These are phyloP conservation scores for Saksenaea vasiformis DNA, from an alignment of 371 early-diverging fungal species.

Conservation along the genomic window DNA sequence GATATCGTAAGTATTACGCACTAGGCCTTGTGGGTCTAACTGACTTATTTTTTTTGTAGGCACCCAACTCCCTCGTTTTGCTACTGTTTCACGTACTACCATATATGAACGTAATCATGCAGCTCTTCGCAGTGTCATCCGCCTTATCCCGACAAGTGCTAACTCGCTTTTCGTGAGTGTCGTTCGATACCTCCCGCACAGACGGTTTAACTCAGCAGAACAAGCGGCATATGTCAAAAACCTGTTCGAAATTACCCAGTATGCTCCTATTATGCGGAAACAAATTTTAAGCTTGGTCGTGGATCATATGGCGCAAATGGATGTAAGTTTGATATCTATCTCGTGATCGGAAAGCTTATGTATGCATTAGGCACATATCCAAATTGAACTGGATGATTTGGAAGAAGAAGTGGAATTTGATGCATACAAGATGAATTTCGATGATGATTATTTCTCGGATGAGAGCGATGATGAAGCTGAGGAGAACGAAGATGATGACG, in stretches of 20 bases:
- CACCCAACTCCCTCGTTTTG: conserved; percentile 22
- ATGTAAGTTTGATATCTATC: conserved; percentile 55
- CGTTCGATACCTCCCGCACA: conserved; percentile 76
- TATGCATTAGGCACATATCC: conserved; percentile 76
- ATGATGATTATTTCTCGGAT: conserved; percentile 47
- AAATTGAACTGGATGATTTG: conserved; percentile 89
- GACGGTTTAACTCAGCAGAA: conserved; percentile 59
- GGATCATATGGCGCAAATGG: conserved; percentile 84
- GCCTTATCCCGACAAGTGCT: conserved; percentile 79
- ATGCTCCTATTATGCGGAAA: conserved; percentile 75
- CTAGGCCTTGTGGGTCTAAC: background rate
- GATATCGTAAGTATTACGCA: conserved; percentile 56
- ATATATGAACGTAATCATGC: conserved; percentile 67
- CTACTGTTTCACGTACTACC: conserved; percentile 30
- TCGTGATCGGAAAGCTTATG: background rate
- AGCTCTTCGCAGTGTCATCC: conserved; percentile 67
- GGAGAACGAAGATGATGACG: conserved; percentile 33
- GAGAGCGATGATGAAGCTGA: conserved; percentile 37
- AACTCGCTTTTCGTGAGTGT: conserved; percentile 70
- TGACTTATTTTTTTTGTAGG: conserved; percentile 12
- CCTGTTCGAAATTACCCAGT: conserved; percentile 71
- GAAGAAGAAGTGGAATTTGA: conserved; percentile 72
- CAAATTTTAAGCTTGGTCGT: conserved; percentile 76
- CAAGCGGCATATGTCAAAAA: conserved; percentile 79
- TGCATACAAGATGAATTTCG: conserved; percentile 38